Evolutionary conservation across 805 yeast genomes (phyloP), one percentile per base, ranked within the genome.

Genomic region (Metschnikowia arizonensis): DNA sequence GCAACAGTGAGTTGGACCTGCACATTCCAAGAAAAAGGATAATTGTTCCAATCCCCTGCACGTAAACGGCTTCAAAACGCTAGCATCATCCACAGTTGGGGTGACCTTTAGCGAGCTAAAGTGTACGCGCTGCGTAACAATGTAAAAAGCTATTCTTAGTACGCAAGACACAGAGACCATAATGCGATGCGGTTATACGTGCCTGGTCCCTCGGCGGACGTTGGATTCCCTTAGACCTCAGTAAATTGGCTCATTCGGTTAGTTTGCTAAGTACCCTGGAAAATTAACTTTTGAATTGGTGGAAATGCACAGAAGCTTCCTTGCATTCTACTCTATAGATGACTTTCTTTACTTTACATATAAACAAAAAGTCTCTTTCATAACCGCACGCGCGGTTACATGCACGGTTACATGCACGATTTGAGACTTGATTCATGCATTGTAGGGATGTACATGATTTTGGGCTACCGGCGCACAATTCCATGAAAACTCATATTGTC

Each of bases 401-500:
- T 39, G 42, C 34, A 29, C 12, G 32, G 42, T 31, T 21, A 23
- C 42, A 39, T 39, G 42, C 42, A 39, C 21, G 28, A 15, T 31
- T 38, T 31, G 38, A 23, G 28, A 39, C 42, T 39, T 28, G 14
- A 21, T 30, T 30, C 28, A 39, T 30, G 42, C 42, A 23, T 10
- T 23, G 15, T 23, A 15, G 21, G 34, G 15, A 8, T 4, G 35
- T 39, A 31, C 42, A 39, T 21, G 19, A 12, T 19, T 31, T 39
- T n/a, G 34, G 41, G 42, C 34, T 30, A 39, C 34, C 29, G 35
- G 42, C 42, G 29, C 34, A 29, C 42, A 39, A 39, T 39, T 31
- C 23, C 35, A 36, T 37, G n/a, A 28, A 28, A 25, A 18, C 40
- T n/a, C 33, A 28, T n/a, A 12, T 26, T 37, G 18, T 26, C 28